phyloP scores from a whole-genome alignment of 2,329 filamentous ascomycete species.

The Aspergillus sp. region DNA sequence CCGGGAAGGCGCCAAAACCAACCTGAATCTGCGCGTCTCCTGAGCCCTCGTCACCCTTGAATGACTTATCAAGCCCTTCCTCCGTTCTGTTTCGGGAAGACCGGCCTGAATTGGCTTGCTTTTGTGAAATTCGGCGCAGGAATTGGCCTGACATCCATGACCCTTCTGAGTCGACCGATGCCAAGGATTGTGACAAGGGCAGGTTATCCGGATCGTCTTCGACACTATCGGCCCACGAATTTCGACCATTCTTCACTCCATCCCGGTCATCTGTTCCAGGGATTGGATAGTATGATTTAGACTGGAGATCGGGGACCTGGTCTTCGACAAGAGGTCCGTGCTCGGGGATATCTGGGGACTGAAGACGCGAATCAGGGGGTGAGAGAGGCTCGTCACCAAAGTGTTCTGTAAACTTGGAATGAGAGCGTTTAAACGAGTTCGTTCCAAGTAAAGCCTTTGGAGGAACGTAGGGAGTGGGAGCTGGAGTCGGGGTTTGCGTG shows the following conservation, averaged over 20 bases:
- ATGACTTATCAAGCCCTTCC: constrained; percentile 50
- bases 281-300: constrained; percentile 23
- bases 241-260: constrained; percentile 29
- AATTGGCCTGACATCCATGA: constrained; percentile 88
- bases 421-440: constrained; percentile 71
- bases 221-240: constrained; percentile 47
- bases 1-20: constrained; percentile 50
- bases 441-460: constrained; percentile 48
- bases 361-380: constrained; percentile 78
- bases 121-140: constrained; percentile 51
- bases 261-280: constrained; percentile 31
- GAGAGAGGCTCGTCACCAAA: constrained; percentile 82
- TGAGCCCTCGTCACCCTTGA: constrained; percentile 59
- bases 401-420: constrained; percentile 90
- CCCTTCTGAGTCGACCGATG: constrained; percentile 91
- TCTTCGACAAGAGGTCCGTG: constrained; percentile 13
- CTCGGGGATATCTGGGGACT: constrained; percentile 68
- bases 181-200: constrained; percentile 75
- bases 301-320: constrained; percentile 12
- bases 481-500: constrained; percentile 52
- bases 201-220: constrained; percentile 50
- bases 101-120: constrained; percentile 33
- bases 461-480: constrained; percentile 38
- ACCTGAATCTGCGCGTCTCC: constrained; percentile 73
- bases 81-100: constrained; percentile 43